A percentile compares a stretch with the other conserved stretches of the same genome.
phyloP scores from a whole-genome alignment of 2,329 filamentous ascomycete genomes.

The Fusarium falciforme region DNA sequence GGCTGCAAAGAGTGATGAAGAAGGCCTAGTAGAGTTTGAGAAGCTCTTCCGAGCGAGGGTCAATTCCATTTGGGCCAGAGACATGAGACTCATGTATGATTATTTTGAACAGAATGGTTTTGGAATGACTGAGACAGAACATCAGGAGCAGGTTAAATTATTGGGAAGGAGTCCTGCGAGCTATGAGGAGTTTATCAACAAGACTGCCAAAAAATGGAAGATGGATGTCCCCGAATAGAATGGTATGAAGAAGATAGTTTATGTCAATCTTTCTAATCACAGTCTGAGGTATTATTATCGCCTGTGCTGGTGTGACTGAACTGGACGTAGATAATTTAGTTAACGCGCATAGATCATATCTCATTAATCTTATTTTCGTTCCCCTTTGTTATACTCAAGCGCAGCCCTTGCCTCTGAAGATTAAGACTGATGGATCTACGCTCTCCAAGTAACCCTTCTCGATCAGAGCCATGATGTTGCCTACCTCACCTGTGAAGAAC shows the following conservation, averaged over 20 bases:
- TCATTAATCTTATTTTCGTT: not conserved
- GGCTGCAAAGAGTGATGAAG: not conserved
- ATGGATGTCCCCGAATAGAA: too few relatives aligned
- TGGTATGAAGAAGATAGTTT: too few relatives aligned
- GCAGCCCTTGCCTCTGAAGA: constrained; percentile 21
- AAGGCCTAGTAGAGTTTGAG: constrained; percentile 5
- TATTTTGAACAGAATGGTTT: constrained; percentile 12
- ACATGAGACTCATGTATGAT: constrained; percentile 24
- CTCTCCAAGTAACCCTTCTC: constrained; percentile 29
- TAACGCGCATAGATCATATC: not conserved
- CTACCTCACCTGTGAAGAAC: constrained; percentile 45
- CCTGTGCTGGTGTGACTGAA: too few relatives aligned
- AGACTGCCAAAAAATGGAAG: constrained; percentile 9
- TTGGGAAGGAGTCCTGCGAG: constrained; percentile 7
- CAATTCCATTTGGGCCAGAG: constrained; percentile 3
- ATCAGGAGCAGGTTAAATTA: constrained; percentile 17
- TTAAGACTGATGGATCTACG: constrained; percentile 30
- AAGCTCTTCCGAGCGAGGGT: not conserved
- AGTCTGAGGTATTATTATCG: too few relatives aligned
- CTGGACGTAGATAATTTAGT: too few relatives aligned
- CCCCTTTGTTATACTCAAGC: constrained; percentile 1
- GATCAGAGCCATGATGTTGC: constrained; percentile 35
- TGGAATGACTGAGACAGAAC: constrained; percentile 16
- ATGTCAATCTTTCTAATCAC: too few relatives aligned
- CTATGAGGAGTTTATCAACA: constrained; percentile 17